Evolutionary conservation across 2,329 filamentous ascomycete genomes (phyloP).

Genomic region (Exophiala phaeomuriformis): DNA sequence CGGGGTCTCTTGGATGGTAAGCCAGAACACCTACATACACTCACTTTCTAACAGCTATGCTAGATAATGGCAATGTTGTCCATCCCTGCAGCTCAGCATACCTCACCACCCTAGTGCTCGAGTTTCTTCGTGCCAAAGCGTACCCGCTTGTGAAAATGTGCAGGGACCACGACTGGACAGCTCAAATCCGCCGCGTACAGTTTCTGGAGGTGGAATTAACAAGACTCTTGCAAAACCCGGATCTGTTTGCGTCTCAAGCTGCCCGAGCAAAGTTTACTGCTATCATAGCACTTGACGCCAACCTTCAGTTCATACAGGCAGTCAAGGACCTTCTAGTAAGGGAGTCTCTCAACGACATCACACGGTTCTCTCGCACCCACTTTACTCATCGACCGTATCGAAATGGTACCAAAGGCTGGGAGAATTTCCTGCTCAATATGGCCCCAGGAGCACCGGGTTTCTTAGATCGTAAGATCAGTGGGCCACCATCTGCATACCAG

Average conservation of each 20-base stretch:
- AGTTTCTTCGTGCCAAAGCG: constrained; percentile 19
- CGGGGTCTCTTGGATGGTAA: constrained; percentile 8
- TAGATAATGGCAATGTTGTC: constrained; percentile 12
- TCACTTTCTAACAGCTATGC: not conserved
- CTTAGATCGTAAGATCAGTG: not conserved
- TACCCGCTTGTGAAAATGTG: constrained; percentile 13
- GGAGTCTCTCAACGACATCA: not conserved
- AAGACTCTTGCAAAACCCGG: constrained; percentile 16
- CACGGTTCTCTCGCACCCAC: not conserved
- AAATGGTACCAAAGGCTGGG: constrained; percentile 20
- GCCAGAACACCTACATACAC: not conserved
- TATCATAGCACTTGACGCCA: constrained; percentile 16
- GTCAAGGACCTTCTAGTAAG: constrained; percentile 12
- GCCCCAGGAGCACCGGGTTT: constrained; percentile 10
- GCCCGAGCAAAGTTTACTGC: constrained; percentile 10
- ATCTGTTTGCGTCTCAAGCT: constrained; percentile 15
- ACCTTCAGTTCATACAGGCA: constrained; percentile 17
- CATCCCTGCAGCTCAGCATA: constrained; percentile 14
- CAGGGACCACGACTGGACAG: not conserved
- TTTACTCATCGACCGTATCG: constrained; percentile 5
- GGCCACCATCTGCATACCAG: constrained; percentile 14
- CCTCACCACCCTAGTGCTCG: constrained; percentile 13
- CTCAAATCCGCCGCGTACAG: constrained; percentile 11
- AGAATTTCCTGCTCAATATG: constrained; percentile 20
- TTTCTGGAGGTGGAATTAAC: constrained; percentile 11